Evolutionary conservation across 2,329 filamentous ascomycete genomes (phyloP).

Genomic region (Coleophoma crateriformis): DNA sequence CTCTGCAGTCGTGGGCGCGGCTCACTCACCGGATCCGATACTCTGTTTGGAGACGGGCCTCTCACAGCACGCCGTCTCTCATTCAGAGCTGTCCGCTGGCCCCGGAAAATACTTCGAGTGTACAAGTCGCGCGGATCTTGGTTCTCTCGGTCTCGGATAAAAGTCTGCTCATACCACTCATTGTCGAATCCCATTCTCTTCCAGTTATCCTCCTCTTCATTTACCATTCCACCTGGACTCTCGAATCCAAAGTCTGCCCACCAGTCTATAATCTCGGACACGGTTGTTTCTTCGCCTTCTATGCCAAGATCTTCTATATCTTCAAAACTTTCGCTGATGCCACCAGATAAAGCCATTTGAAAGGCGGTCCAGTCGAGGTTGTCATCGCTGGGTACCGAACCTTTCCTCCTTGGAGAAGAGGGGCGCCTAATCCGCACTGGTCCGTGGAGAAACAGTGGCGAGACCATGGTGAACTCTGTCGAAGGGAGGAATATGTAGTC

Average conservation of each 20-base stretch:
- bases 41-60: too few relatives aligned
- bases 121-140: neutral
- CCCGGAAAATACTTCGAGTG: neutral
- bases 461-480: slow-evolving; percentile 43
- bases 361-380: slow-evolving; percentile 59
- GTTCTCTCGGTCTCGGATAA: neutral
- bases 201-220: slow-evolving; percentile 1
- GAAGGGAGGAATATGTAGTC: slow-evolving; percentile 30
- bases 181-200: neutral
- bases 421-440: slow-evolving; percentile 45
- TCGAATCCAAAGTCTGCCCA: slow-evolving; percentile 15
- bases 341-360: slow-evolving; percentile 58
- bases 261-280: slow-evolving; percentile 17
- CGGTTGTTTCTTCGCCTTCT: slow-evolving; percentile 12
- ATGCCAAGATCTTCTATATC: slow-evolving; percentile 6
- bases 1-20: neutral
- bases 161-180: neutral
- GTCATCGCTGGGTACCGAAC: slow-evolving; percentile 31
- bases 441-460: slow-evolving; percentile 47
- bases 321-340: slow-evolving; percentile 48
- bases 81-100: too few relatives aligned
- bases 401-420: slow-evolving; percentile 28
- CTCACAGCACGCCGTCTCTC: too few relatives aligned
- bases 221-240: slow-evolving; percentile 10
- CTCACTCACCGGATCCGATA: neutral